phyloP scores from a whole-genome alignment of 2,329 filamentous ascomycete species.

The Aspergillus sp. region DNA sequence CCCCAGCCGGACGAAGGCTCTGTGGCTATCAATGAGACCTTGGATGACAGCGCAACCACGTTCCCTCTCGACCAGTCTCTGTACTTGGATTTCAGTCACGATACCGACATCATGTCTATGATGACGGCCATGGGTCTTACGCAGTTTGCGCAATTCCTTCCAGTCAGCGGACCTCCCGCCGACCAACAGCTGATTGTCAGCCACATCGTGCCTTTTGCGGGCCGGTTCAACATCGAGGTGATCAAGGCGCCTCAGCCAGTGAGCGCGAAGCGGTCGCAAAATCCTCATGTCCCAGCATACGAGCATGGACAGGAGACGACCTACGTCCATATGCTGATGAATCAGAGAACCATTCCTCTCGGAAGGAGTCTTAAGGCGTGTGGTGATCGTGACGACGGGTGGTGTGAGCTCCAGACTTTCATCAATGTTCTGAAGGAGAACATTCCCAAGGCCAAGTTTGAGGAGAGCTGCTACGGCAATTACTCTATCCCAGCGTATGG shows the following conservation, averaged over 20 bases:
- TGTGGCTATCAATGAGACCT: conserved; percentile 54
- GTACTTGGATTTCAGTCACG: conserved; percentile 55
- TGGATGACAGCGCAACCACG: conserved; percentile 45
- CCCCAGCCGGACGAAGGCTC: conserved; percentile 50
- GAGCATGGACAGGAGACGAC: not conserved
- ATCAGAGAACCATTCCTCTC: not conserved
- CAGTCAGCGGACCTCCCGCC: not conserved
- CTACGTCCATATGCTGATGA: not conserved
- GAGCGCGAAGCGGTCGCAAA: not conserved
- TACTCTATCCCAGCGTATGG: not conserved
- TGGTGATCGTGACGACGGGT: not conserved
- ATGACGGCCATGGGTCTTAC: conserved; percentile 55
- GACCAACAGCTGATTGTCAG: not conserved
- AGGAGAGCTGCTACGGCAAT: not conserved
- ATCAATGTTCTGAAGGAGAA: not conserved
- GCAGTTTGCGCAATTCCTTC: conserved; percentile 40
- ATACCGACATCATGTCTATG: conserved; percentile 52
- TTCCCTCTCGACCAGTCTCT: conserved; percentile 52
- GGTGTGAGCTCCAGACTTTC: not conserved
- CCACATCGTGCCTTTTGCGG: not conserved
- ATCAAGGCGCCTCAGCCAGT: not conserved
- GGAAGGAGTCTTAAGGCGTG: not conserved
- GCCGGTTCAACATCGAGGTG: not conserved
- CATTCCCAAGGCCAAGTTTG: not conserved
- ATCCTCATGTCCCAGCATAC: not conserved